Percentiles rank a stretch among this genome's conserved stretches.
Conservation (phyloP, 371 early-diverging fungal genomes). For the Actinomucor elegans region DNA sequence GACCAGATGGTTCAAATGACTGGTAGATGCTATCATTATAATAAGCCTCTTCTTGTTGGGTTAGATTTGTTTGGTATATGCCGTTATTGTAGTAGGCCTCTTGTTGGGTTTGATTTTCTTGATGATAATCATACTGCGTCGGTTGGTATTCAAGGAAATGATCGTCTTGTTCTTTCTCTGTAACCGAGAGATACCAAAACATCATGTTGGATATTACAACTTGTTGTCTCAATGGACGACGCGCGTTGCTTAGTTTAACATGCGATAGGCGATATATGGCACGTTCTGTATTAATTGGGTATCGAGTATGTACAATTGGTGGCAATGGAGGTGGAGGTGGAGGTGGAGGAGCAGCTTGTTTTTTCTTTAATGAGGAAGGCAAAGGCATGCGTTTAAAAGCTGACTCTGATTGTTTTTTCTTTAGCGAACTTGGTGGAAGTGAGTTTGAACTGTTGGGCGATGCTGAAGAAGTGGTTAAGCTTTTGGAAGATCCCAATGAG, state of each 20-base stretch:
- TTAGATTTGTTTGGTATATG: neutral
- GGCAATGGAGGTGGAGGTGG: neutral
- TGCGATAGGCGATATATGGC: conserved; percentile 71
- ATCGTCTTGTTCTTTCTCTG: neutral
- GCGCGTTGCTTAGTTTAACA: conserved; percentile 64
- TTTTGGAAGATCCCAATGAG: too few species aligned
- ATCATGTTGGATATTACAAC: conserved; percentile 79
- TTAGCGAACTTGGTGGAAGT: too few species aligned
- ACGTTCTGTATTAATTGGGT: conserved; percentile 61
- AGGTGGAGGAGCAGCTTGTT: neutral
- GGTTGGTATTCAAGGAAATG: neutral
- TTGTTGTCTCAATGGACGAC: conserved; percentile 70
- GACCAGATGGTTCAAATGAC: conserved; percentile 1
- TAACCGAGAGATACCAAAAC: conserved; percentile 65
- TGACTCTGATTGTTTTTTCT: neutral
- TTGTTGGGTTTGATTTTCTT: neutral
- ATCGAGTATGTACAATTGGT: conserved; percentile 14
- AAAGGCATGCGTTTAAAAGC: neutral
- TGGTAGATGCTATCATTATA: neutral
- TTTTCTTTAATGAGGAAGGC: neutral
- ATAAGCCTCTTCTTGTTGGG: neutral
- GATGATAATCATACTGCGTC: neutral
- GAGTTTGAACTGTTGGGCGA: too few species aligned
- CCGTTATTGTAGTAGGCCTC: neutral
- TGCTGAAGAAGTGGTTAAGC: too few species aligned